phyloP scores from a whole-genome alignment of 768 basidiomycete genomes.

The Podaxis mareebaensis region DNA sequence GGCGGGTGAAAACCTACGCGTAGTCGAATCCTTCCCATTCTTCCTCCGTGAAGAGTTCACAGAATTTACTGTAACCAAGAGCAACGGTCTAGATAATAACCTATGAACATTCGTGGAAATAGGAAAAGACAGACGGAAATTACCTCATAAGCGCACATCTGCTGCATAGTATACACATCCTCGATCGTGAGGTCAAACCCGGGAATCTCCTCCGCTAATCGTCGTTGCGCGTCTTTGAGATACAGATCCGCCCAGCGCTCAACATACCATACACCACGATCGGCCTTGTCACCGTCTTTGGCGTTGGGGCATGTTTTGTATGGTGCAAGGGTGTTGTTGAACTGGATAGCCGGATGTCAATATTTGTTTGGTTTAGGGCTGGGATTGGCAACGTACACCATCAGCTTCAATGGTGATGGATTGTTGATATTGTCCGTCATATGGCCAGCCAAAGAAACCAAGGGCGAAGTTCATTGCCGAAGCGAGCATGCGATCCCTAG shows the following conservation, averaged over 20 bases:
- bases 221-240: constrained; percentile 60
- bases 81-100: constrained; percentile 69
- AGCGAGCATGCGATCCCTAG: constrained; percentile 70
- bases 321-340: constrained; percentile 85
- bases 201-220: constrained; percentile 57
- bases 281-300: constrained; percentile 39
- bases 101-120: neutral
- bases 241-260: constrained; percentile 71
- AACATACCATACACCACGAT: constrained; percentile 61
- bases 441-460: constrained; percentile 78
- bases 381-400: constrained; percentile 41
- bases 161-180: constrained; percentile 77
- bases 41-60: constrained; percentile 83
- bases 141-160: constrained; percentile 85
- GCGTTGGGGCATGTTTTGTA: constrained; percentile 82
- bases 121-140: constrained; percentile 14
- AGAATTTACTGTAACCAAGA: constrained; percentile 89
- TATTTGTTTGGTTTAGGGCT: neutral
- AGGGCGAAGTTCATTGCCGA: constrained; percentile 69
- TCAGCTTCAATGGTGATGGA: constrained; percentile 70
- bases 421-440: constrained; percentile 73
- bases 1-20: constrained; percentile 45
- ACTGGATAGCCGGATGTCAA: constrained; percentile 37
- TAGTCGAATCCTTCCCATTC: constrained; percentile 97
- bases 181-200: constrained; percentile 66